Percentiles rank a stretch among this genome's conserved stretches.
Conservation (phyloP, 2,329 filamentous ascomycete species). For the Cladorrhinum sp. region DNA sequence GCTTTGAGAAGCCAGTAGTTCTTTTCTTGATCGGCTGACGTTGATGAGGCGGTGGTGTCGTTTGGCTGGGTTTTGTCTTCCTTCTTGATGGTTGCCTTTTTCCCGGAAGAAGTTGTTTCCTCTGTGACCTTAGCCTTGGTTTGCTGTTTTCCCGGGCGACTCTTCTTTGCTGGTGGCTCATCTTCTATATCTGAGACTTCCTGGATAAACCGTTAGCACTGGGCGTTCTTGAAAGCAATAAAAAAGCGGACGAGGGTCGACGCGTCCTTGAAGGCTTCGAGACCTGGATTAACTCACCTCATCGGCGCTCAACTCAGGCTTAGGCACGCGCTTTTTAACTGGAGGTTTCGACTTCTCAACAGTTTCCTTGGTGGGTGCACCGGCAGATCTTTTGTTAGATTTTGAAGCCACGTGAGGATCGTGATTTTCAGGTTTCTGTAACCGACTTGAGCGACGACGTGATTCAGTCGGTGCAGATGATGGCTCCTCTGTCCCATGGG, state of each 20-base stretch:
- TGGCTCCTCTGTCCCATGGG: not conserved
- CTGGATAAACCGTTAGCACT: not conserved
- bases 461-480: conserved; percentile 1
- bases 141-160: conserved; percentile 6
- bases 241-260: too few species aligned
- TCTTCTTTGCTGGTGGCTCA: conserved; percentile 16
- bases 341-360: not conserved
- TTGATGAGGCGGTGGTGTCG: not conserved
- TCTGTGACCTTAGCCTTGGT: not conserved
- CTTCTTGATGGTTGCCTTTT: not conserved
- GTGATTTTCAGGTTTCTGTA: not conserved
- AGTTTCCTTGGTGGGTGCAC: not conserved
- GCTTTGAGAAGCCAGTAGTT: conserved; percentile 81
- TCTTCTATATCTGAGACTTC: not conserved
- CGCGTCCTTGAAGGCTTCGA: not conserved
- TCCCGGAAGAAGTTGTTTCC: not conserved
- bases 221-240: too few species aligned
- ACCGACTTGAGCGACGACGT: conserved; percentile 22
- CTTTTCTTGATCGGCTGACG: conserved; percentile 8
- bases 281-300: not conserved
- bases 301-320: not conserved
- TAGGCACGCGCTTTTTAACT: not conserved
- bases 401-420: not conserved
- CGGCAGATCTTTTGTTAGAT: not conserved
- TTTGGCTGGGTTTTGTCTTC: conserved; percentile 1